Evolutionary conservation across 768 basidiomycete species (phyloP).

Genomic region (Naganishia kalamii): DNA sequence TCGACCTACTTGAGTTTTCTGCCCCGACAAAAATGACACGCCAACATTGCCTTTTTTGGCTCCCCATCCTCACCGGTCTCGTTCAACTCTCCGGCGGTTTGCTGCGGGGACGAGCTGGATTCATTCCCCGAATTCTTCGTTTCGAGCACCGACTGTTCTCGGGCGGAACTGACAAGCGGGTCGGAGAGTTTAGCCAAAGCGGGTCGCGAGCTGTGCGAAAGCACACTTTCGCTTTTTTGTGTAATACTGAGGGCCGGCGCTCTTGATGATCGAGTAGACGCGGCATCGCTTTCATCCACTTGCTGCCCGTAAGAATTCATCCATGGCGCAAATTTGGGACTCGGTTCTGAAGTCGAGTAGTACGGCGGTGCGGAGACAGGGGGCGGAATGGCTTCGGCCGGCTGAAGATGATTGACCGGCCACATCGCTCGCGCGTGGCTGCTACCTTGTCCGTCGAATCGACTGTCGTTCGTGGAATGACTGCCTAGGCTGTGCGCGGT

Average conservation of each 20-base stretch:
- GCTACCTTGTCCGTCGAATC: neutral
- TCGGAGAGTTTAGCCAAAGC: too few species aligned
- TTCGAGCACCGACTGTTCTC: too few species aligned
- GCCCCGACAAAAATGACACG: constrained; percentile 48
- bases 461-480: neutral
- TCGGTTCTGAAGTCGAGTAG: neutral
- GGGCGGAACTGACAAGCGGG: too few species aligned
- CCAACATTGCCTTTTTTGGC: constrained; percentile 36
- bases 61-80: constrained; percentile 7
- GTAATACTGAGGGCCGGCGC: neutral
- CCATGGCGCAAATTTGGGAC: neutral
- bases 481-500: neutral
- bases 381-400: neutral
- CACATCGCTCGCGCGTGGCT: neutral
- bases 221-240: neutral
- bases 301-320: neutral
- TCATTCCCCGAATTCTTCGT: neutral
- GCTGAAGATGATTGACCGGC: constrained; percentile 1
- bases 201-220: neutral
- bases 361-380: neutral
- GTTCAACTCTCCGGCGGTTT: neutral
- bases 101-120: neutral
- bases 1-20: constrained; percentile 47
- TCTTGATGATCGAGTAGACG: neutral
- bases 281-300: neutral